Evolutionary conservation across 495 filamentous ascomycete species (phyloP), one percentile per base, ranked within the genome.

Genomic region (Tuber indicum): DNA sequence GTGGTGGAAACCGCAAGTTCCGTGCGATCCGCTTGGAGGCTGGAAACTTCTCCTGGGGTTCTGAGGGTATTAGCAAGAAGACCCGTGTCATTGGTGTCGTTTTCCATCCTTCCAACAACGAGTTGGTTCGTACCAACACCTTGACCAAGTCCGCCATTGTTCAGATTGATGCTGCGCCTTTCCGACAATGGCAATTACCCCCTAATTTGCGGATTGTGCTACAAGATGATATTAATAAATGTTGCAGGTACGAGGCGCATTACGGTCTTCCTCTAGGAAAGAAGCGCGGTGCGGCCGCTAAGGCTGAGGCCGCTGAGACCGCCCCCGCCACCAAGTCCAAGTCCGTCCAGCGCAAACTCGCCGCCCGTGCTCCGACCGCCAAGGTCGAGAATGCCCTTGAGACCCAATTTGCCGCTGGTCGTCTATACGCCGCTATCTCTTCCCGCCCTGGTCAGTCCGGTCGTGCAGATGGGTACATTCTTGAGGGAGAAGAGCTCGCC

Each of bases 101-200:
- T 84, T 99, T 91, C 91, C 96, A 99, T 87, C 96, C 96, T 74
- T 98, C 96, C 86, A 99, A 99, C 93, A 99, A 99, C 92, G 96
- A 99, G 87, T 90, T 99, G 84, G 93, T 99, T 89, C 96, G 96
- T 76, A 99, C 96, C 86, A 99, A 99, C 90, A 98, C 96, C 88
- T 89, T 99, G 86, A 99, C 96, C 89, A 96, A 94, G 89, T 92
- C 94, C 82, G 94, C 96, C 87, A 92, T 99, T 82, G 94, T 99
- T 86, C 96, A 98, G 89, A 89, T 99, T 88, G 96, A 99, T 87
- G 96, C 96, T 79, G 93, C 94, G 73, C 96, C 96, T 80, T 99
- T 99, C 92, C 89, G 96, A 85, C 96, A 98, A 89, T 99, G 96
- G 96, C 75, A 79, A 72, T 19, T 43, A 39, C 47, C 26, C 62